Base-by-base conservation (phyloP, 495 filamentous ascomycete species). In the Xylaria palmicola region DNA sequence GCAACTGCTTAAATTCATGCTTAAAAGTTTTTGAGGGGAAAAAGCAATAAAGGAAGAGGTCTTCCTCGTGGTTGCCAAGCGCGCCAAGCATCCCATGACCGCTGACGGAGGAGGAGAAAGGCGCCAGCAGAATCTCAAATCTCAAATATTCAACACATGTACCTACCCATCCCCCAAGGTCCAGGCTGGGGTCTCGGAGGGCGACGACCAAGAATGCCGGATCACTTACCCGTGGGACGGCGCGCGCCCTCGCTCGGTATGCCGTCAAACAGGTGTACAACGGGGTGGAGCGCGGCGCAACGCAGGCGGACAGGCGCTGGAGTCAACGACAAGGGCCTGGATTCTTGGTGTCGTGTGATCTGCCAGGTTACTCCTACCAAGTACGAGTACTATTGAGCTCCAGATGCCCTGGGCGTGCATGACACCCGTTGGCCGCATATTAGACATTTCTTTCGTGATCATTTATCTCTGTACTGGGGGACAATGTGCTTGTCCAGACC, bases 1-100 rank as follows among this genome's bases (percentile, higher is more conserved):
- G 69, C 56, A n/a, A 62, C 74, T 68, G 74, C 72, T 75, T 77
- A 77, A 78, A 78, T 76, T 76, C 76, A 79, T 79, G 77, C 77
- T 78, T 77, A 78, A 75, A 74, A 63, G 52, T 54, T 69, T 65
- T 57, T 60, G 59, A 34, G 39, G 34, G 36, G 30, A 52, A 30
- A 54, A 51, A 52, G 47, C 32, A 59, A 59, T 37, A 34, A n/a
- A 49, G 10, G 3, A 36, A 24, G 9, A 48, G 15, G 10, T 32
- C 48, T 63, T 60, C 68, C 68, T 71, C 69, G 69, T 69, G 66
- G 69, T 41, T 53, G 69, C 69, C 69, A 71, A 71, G 69, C 37
- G 48, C 48, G 66, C 66, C 66, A 71, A 65, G 56, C 7, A 50
- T 20, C 56, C n/a, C 34, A 49, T 59, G 34, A 60, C 19, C 24